Percentiles rank a stretch among this genome's conserved stretches.
phyloP scores from a whole-genome alignment of 2,329 filamentous ascomycete genomes.

The Microcyclosporella mali region DNA sequence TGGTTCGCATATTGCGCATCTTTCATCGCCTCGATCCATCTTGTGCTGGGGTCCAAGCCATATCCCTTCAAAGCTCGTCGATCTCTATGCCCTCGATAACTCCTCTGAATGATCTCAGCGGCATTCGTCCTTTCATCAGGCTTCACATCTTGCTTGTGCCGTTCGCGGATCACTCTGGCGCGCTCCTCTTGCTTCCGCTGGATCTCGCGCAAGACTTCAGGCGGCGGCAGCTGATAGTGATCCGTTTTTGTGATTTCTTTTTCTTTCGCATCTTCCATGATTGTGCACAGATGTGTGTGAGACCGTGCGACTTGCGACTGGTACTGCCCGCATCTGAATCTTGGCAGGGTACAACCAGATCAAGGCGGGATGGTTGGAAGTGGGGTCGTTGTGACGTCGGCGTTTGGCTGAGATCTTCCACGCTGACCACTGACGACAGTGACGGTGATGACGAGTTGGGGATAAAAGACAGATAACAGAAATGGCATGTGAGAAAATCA shows the following conservation, averaged over 20 bases:
- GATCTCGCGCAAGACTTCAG: constrained; percentile 31
- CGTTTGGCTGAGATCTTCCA: no score
- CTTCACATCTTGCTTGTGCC: constrained; percentile 6
- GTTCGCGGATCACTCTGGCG: constrained; percentile 21
- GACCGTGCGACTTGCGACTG: no score
- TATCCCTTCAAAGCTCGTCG: constrained; percentile 65
- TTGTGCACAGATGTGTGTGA: no score
- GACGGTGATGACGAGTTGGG: no score
- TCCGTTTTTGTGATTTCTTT: background rate
- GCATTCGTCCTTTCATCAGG: constrained; percentile 17
- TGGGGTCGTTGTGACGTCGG: no score
- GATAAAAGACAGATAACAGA: no score
- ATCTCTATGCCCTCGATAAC: constrained; percentile 70
- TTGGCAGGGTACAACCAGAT: no score
- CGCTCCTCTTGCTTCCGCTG: constrained; percentile 30
- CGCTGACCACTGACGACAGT: no score
- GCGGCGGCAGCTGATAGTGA: constrained; percentile 21
- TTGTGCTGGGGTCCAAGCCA: constrained; percentile 60
- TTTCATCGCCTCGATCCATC: constrained; percentile 56
- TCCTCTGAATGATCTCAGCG: constrained; percentile 44
- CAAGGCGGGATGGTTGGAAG: no score
- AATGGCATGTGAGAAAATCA: no score
- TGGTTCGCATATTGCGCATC: constrained; percentile 47
- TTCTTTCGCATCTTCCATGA: constrained; percentile 2
- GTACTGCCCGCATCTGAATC: no score